Conservation (phyloP, 2,329 filamentous ascomycete species). For the Exophiala bonariae region DNA sequence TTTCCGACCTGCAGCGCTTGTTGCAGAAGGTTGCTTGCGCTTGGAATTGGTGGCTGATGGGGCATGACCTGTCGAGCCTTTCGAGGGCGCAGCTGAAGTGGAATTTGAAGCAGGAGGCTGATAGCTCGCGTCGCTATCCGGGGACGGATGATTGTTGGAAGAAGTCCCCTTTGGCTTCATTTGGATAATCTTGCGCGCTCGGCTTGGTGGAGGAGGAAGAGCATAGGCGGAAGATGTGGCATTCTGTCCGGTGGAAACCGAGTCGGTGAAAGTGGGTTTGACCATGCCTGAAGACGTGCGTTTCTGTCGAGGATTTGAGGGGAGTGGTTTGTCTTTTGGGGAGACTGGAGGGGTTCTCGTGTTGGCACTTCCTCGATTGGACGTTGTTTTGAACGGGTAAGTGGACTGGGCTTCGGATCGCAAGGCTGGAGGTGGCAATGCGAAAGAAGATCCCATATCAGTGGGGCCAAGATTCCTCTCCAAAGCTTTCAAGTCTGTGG, state of each 20-base stretch:
- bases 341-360: constrained; percentile 34
- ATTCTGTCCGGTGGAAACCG: constrained; percentile 31
- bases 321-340: constrained; percentile 31
- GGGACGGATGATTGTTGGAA: constrained; percentile 42
- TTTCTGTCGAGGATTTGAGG: constrained; percentile 23
- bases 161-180: constrained; percentile 73
- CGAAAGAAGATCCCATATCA: constrained; percentile 65
- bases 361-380: constrained; percentile 51
- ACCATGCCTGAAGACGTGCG: constrained; percentile 24
- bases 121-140: constrained; percentile 18
- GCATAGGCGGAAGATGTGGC: constrained; percentile 67
- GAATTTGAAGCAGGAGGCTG: constrained; percentile 21
- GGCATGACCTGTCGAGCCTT: constrained; percentile 25
- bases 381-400: constrained; percentile 48
- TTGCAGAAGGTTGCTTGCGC: constrained; percentile 73
- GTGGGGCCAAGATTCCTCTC: constrained; percentile 39
- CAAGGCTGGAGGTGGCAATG: constrained; percentile 75
- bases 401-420: constrained; percentile 44
- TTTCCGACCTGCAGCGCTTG: constrained; percentile 86
- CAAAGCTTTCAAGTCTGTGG: constrained; percentile 74
- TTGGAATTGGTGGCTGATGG: constrained; percentile 52
- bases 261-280: constrained; percentile 25
- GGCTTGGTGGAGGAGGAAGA: constrained; percentile 86
- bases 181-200: constrained; percentile 94
- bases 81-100: constrained; percentile 15